Evolutionary conservation across 2,329 filamentous ascomycete species (phyloP).

Genomic region (Metarhizium guizhouense): DNA sequence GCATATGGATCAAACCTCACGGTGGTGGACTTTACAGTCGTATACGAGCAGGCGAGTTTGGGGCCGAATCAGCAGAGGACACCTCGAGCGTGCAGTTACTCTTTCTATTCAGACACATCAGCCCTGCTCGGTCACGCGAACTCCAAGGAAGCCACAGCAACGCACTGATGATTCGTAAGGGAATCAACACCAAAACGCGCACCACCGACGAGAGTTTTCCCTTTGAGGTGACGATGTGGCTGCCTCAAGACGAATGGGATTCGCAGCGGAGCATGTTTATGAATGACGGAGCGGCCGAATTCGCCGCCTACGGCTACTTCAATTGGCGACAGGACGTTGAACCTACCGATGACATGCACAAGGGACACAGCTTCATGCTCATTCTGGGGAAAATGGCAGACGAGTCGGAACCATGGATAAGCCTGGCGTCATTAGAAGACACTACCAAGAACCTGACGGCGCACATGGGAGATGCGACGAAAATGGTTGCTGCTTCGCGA

Average conservation of each 20-base stretch:
- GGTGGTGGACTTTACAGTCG: constrained; percentile 6
- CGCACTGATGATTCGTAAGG: constrained; percentile 5
- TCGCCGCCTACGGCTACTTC: constrained; percentile 1
- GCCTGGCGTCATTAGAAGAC: constrained; percentile 1
- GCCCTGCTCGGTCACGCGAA: not conserved
- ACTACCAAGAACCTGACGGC: not conserved
- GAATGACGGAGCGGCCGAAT: constrained; percentile 4
- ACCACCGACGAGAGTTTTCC: constrained; percentile 2
- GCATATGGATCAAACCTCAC: constrained; percentile 5
- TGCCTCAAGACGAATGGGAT: constrained; percentile 6
- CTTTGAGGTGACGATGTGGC: not conserved
- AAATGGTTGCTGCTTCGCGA: not conserved
- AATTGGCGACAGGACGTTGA: not conserved
- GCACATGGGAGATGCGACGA: not conserved
- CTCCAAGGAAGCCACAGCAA: constrained; percentile 6
- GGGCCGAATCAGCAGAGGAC: not conserved
- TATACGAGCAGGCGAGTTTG: constrained; percentile 1
- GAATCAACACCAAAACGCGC: constrained; percentile 1
- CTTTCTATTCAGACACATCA: constrained; percentile 4
- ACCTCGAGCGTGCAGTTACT: not conserved
- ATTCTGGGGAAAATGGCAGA: not conserved
- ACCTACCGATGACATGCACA: not conserved
- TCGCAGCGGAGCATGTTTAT: constrained; percentile 4
- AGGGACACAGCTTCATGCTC: constrained; percentile 1
- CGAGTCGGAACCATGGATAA: constrained; percentile 1